These are phyloP conservation scores for Cryphonectria japonica DNA, from an alignment of 2,329 filamentous ascomycete genomes.

Conservation along the genomic window DNA sequence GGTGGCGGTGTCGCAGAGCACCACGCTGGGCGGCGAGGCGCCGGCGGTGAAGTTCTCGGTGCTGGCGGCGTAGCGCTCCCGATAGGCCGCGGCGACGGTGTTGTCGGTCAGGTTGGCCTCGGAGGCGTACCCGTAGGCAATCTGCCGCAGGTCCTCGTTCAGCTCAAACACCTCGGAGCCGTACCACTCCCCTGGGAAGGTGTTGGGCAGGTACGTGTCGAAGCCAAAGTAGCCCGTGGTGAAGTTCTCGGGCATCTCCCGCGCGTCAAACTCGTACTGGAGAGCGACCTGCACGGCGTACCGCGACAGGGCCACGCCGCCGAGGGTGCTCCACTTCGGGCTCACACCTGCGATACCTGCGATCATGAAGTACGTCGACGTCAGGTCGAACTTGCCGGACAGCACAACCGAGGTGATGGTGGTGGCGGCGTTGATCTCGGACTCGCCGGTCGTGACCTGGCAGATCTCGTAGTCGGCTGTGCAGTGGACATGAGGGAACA, in stretches of 20 bases:
- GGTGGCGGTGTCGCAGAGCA: conserved; percentile 70
- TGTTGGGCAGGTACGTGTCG: conserved; percentile 56
- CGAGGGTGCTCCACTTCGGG: conserved; percentile 67
- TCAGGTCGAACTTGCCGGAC: conserved; percentile 65
- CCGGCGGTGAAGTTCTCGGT: conserved; percentile 47
- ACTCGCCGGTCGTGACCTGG: conserved; percentile 69
- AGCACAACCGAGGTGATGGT: conserved; percentile 67
- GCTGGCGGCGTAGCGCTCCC: conserved; percentile 53
- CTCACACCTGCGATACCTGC: conserved; percentile 77
- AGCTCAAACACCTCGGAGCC: conserved; percentile 73
- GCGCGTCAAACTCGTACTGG: conserved; percentile 75
- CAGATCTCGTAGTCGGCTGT: conserved; percentile 64
- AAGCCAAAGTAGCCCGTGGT: conserved; percentile 71
- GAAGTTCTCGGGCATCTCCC: conserved; percentile 68
- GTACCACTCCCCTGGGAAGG: conserved; percentile 64
- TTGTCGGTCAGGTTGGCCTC: conserved; percentile 58
- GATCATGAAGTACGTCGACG: conserved; percentile 70
- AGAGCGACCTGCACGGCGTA: conserved; percentile 75
- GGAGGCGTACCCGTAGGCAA: conserved; percentile 55
- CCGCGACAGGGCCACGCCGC: conserved; percentile 67
- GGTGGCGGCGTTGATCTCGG: conserved; percentile 75
- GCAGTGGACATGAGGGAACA: conserved; percentile 69
- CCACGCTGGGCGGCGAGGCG: conserved; percentile 54
- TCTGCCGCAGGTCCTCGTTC: conserved; percentile 59
- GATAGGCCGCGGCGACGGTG: conserved; percentile 53